Evolutionary conservation across 2,329 filamentous ascomycete species (phyloP), one percentile per base, ranked within the genome.

Genomic region (Gremmenia infestans): DNA sequence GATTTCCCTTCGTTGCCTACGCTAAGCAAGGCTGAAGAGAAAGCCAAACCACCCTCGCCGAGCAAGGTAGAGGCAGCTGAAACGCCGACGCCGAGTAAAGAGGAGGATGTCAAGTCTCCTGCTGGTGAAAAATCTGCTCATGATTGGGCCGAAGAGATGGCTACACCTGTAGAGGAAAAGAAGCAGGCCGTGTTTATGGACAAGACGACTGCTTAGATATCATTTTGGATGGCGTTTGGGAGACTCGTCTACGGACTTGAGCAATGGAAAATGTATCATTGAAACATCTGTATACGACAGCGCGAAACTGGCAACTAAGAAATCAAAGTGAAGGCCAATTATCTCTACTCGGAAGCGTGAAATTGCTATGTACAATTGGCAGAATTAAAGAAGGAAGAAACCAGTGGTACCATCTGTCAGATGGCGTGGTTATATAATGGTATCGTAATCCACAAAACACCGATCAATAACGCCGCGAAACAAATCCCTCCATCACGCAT

Each of bases 111-210:
- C 19, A 19, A 40, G 28, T 47, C 43, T 28, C 39, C 42, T 37
- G 47, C 39, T 11, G 43, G 46, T 12, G 52, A 47, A 19, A 60
- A 62, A 28, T 55, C 58, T n/a, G 54, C 57, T 11, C 60, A 56
- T 9, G 63, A 67, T 39, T 68, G 65, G 65, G 66, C 66, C 2
- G 66, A 68, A 50, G 67, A 69, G 47, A 67, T 68, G 65, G 63
- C 64, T 43, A 65, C 62, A 1, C 63, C 64, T 6, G 53, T 64
- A 17, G 65, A 66, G 25, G 61, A 64, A 32, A 64, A 65, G 58
- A 63, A 32, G 28, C 28, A 32, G 9, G 28, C 28, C 28, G 28
- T 12, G 62, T 28, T 22, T 45, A 15, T 22, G 39, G 42, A 25
- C 8, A 17, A 45, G 28, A 49, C 42, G 39, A 54, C 14, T 32